A percentile compares a stretch with the other conserved stretches of the same genome.
phyloP scores from a whole-genome alignment of 345 rosid species.

The Hibiscus syriacus region DNA sequence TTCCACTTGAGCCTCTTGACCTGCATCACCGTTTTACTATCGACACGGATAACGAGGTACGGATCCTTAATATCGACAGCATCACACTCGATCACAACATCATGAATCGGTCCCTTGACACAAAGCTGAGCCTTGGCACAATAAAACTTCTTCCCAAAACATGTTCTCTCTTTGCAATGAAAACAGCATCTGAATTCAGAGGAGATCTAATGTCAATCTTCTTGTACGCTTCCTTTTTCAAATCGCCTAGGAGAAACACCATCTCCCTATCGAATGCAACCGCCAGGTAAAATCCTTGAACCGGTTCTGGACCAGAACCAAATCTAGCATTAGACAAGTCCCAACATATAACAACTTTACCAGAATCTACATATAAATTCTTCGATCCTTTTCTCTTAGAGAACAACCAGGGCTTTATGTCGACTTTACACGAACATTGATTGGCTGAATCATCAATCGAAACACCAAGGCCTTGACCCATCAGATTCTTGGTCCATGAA shows the following conservation, averaged over 20 bases:
- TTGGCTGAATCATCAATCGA: conserved; percentile 55
- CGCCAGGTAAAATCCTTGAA: conserved; percentile 60
- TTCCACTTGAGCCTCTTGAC: conserved; percentile 84
- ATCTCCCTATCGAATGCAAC: conserved; percentile 51
- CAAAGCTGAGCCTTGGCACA: conserved; percentile 64
- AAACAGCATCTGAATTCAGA: conserved; percentile 30
- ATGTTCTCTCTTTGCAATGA: conserved; percentile 70
- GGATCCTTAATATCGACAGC: conserved; percentile 52
- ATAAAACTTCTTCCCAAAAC: conserved; percentile 70
- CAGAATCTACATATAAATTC: conserved; percentile 42
- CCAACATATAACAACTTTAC: conserved; percentile 55
- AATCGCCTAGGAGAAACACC: conserved; percentile 72
- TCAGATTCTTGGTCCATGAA: conserved; percentile 75
- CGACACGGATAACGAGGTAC: conserved; percentile 68
- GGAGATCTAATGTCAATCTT: conserved; percentile 39
- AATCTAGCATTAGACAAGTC: conserved; percentile 70
- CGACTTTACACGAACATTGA: conserved; percentile 66
- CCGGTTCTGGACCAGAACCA: conserved; percentile 75
- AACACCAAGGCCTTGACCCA: conserved; percentile 76
- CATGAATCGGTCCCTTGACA: conserved; percentile 57
- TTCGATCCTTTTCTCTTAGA: conserved; percentile 70
- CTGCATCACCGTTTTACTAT: conserved; percentile 63
- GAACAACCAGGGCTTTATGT: conserved; percentile 84
- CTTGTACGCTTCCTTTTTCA: conserved; percentile 71
- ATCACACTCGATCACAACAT: conserved; percentile 74